Percentiles rank a stretch among this genome's conserved stretches.
These are phyloP conservation scores for Kwoniella heveanensis DNA, from an alignment of 768 basidiomycete species.

Conservation along the genomic window DNA sequence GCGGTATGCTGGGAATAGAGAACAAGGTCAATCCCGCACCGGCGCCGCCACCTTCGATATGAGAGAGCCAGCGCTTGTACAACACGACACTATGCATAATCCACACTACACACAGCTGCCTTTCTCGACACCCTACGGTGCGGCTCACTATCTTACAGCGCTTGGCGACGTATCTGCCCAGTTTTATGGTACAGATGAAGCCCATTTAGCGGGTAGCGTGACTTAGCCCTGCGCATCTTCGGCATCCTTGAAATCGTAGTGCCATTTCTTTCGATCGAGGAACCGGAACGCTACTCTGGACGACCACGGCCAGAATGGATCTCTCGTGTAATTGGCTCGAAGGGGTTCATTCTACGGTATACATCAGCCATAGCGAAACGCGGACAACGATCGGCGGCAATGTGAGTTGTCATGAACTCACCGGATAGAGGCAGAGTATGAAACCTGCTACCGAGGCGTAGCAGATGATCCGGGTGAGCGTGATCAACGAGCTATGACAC, in stretches of 20 bases:
- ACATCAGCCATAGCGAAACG: neutral
- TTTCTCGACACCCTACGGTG: no score
- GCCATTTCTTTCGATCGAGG: conserved; percentile 23
- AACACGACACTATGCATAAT: neutral
- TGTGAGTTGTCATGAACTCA: no score
- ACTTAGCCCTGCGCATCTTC: conserved; percentile 3
- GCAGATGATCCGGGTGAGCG: conserved; percentile 18
- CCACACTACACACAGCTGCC: no score
- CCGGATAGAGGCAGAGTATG: conserved; percentile 23
- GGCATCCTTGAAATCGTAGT: conserved; percentile 12
- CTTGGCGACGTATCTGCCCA: no score
- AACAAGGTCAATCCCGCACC: conserved; percentile 67
- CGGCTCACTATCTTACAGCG: no score
- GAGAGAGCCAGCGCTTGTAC: neutral
- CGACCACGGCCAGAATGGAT: conserved; percentile 27
- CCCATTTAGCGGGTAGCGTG: no score
- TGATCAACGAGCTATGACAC: conserved; percentile 10
- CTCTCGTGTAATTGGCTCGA: conserved; percentile 11
- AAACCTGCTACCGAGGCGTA: conserved; percentile 22
- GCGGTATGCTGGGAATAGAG: conserved; percentile 72
- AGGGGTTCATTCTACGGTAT: conserved; percentile 33
- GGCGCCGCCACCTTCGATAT: neutral
- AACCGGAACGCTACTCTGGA: conserved; percentile 16
- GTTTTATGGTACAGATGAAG: no score
- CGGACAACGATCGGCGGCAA: no score